Base-by-base conservation (phyloP, 2,329 filamentous ascomycete genomes). In the Venturiaceae sp. region DNA sequence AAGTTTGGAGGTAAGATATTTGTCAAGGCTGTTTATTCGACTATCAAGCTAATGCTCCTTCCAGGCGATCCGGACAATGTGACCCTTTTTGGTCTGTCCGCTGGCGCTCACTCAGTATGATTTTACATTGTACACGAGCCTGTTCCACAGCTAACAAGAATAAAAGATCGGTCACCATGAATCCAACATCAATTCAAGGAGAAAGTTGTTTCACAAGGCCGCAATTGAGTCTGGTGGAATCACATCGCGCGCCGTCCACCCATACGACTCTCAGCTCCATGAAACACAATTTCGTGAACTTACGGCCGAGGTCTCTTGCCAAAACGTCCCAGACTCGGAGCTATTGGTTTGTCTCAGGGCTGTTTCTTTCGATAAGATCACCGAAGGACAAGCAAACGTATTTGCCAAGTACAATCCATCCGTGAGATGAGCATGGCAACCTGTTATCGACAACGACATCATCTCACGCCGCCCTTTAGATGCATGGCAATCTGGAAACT, bases 391-490 rank as follows among this genome's bases (percentile, higher is more conserved):
- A 44, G 71, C 68, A 9, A 66, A 64, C 2, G 69, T 78, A 0
- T 79, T 78, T 56, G 70, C 75, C 57, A 69, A 69, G 41, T 78
- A 77, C 61, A 77, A 77, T 36, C 71, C 75, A 0, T 76, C 73
- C 8, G 65, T 78, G 0, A 68, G 74, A 30, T 80, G 76, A 77
- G 76, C 87, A 0, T 90, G 88, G 71, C 86, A 88, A 64, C 86
- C 86, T 7, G 82, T 85, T 36, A 80, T 89, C 59, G 85, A 87
- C 65, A 79, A 79, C 3, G 77, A 80, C 13, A 68, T 85, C 14
- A 82, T 89, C 57, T 75, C 78, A 2, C 74, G 78, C 28, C 71
- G 79, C 11, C 85, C 86, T 3, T 77, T 50, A 5, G 44, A 50
- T 26, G 13, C 44, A 50, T 50, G 44, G 32, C 64, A 67, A 0